These are phyloP conservation scores for Pilasporangium apinafurcum DNA, from an alignment of 352 stramenopile genomes.

Conservation along the genomic window DNA sequence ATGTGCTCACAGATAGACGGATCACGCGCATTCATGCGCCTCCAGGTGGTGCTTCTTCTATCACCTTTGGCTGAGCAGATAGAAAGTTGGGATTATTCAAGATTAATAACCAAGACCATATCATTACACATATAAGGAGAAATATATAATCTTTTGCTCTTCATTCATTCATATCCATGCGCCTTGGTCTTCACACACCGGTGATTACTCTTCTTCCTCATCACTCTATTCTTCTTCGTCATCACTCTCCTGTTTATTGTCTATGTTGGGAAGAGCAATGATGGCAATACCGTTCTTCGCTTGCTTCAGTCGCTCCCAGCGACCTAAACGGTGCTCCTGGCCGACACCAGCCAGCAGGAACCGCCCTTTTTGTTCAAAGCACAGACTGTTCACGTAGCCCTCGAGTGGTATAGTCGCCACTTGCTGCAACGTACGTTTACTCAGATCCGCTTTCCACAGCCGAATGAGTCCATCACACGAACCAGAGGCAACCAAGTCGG, in stretches of 20 bases:
- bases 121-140: too few species aligned
- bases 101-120: too few species aligned
- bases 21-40: slow-evolving; percentile 88
- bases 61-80: slow-evolving; percentile 60
- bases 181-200: too few species aligned
- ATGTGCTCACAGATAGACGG: slow-evolving; percentile 85
- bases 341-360: slow-evolving; percentile 89
- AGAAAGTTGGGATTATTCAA: slow-evolving; percentile 2
- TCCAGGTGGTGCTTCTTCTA: slow-evolving; percentile 75
- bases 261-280: slow-evolving; percentile 73
- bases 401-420: slow-evolving; percentile 72
- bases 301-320: slow-evolving; percentile 85
- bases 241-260: slow-evolving; percentile 21
- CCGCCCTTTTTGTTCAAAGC: slow-evolving; percentile 71
- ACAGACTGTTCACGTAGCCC: slow-evolving; percentile 67
- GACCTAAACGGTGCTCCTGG: slow-evolving; percentile 90
- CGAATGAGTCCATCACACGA: slow-evolving; percentile 89
- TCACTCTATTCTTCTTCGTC: slow-evolving; percentile 21
- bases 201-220: slow-evolving; percentile 16
- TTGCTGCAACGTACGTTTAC: slow-evolving; percentile 46
- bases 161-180: neutral
- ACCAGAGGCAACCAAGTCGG: slow-evolving; percentile 89
- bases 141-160: too few species aligned
- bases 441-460: slow-evolving; percentile 86
- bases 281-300: slow-evolving; percentile 90